Evolutionary conservation across 2,329 filamentous ascomycete genomes (phyloP).

Genomic region (Ophiostoma fasciatum): DNA sequence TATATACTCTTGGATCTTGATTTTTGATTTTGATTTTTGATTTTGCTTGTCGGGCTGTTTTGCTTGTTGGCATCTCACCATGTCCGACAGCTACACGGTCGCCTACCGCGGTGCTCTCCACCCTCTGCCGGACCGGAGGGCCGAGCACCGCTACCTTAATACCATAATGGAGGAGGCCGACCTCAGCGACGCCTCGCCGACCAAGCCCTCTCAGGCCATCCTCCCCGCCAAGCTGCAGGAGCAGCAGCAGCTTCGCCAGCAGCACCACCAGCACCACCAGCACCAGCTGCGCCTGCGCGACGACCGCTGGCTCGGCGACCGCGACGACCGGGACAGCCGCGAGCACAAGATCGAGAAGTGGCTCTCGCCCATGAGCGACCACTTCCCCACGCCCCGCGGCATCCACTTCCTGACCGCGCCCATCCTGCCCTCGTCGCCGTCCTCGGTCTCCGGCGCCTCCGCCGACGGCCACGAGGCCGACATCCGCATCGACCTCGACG

Average conservation of each 20-base stretch:
- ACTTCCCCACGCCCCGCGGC: slow-evolving; percentile 61
- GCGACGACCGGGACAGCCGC: slow-evolving; percentile 17
- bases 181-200: slow-evolving; percentile 8
- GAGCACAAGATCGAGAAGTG: slow-evolving; percentile 40
- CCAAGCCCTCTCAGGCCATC: neutral
- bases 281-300: slow-evolving; percentile 5
- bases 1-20: slow-evolving; percentile 13
- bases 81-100: slow-evolving; percentile 30
- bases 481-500: too few relatives aligned
- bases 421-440: slow-evolving; percentile 46
- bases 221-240: slow-evolving; percentile 3
- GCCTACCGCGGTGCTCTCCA: slow-evolving; percentile 27
- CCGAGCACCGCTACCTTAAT: slow-evolving; percentile 38
- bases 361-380: slow-evolving; percentile 43
- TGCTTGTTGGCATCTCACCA: slow-evolving; percentile 20
- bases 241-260: slow-evolving; percentile 1
- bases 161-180: slow-evolving; percentile 42
- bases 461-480: slow-evolving; percentile 26
- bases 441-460: slow-evolving; percentile 35
- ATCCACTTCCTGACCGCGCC: slow-evolving; percentile 49
- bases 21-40: slow-evolving; percentile 6
- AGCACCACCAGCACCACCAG: neutral
- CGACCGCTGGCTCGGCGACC: slow-evolving; percentile 10
- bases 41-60: neutral
- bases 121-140: slow-evolving; percentile 42